These are phyloP conservation scores for Elsinoe batatas DNA, from an alignment of 2,329 filamentous ascomycete genomes.

Conservation along the genomic window DNA sequence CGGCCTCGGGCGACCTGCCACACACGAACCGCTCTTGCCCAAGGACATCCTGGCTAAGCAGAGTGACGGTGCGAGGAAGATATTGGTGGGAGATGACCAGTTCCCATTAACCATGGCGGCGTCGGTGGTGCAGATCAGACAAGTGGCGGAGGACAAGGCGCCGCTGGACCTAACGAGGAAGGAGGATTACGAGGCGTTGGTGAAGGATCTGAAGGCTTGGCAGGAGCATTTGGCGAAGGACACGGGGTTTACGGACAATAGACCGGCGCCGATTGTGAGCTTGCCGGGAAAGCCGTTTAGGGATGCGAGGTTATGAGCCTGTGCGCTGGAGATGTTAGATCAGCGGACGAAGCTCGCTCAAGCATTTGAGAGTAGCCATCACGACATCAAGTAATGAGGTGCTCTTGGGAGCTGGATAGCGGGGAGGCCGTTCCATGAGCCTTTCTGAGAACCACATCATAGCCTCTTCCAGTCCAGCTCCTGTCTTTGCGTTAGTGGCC, in stretches of 20 bases:
- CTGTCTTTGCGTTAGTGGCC: too few species aligned
- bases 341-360: too few species aligned
- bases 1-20: slow-evolving; percentile 46
- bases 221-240: slow-evolving; percentile 32
- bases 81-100: slow-evolving; percentile 40
- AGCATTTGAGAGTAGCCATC: too few species aligned
- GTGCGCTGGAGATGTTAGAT: too few species aligned
- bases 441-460: too few species aligned
- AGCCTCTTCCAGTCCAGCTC: too few species aligned
- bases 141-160: slow-evolving; percentile 44
- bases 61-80: slow-evolving; percentile 40
- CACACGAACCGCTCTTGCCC: slow-evolving; percentile 41
- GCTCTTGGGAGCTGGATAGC: too few species aligned
- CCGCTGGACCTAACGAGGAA: slow-evolving; percentile 44
- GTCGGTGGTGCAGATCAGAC: slow-evolving; percentile 42
- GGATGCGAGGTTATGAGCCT: background rate
- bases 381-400: too few species aligned
- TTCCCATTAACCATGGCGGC: slow-evolving; percentile 40
- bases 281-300: background rate
- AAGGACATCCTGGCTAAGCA: slow-evolving; percentile 39
- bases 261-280: background rate
- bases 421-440: too few species aligned
- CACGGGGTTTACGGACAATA: slow-evolving; percentile 19
- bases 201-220: slow-evolving; percentile 41
- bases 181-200: slow-evolving; percentile 39